phyloP scores from a whole-genome alignment of 345 rosid genomes.

The Euphorbia tirucalli region DNA sequence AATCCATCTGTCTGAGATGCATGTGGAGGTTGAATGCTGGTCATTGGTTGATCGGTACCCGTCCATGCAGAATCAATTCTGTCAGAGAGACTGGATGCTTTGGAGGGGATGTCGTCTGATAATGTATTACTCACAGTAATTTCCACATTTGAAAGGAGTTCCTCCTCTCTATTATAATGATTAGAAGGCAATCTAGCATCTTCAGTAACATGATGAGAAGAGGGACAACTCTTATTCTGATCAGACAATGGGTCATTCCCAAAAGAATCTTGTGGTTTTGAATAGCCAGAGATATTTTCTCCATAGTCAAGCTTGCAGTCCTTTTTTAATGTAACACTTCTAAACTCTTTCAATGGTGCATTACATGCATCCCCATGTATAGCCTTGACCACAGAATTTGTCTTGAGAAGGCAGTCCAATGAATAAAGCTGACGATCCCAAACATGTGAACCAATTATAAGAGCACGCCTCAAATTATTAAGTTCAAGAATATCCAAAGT shows the following conservation, averaged over 20 bases:
- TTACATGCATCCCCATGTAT: slow-evolving; percentile 32
- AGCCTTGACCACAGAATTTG: slow-evolving; percentile 37
- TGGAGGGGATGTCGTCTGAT: slow-evolving; percentile 32
- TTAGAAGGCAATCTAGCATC: slow-evolving; percentile 24
- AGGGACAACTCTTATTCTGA: slow-evolving; percentile 25
- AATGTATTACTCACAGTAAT: slow-evolving; percentile 23
- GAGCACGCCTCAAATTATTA: slow-evolving; percentile 61
- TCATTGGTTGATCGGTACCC: slow-evolving; percentile 54
- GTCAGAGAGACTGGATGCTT: slow-evolving; percentile 68
- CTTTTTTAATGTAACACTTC: slow-evolving; percentile 24
- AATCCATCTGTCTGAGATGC: slow-evolving; percentile 37
- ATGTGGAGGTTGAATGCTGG: slow-evolving; percentile 33
- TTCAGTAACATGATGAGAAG: slow-evolving; percentile 27
- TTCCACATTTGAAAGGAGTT: slow-evolving; percentile 43
- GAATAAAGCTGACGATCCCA: slow-evolving; percentile 79
- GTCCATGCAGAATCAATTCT: slow-evolving; percentile 99
- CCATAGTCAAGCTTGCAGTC: slow-evolving; percentile 28
- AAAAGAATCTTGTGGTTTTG: slow-evolving; percentile 30
- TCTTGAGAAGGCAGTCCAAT: slow-evolving; percentile 57
- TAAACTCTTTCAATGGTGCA: slow-evolving; percentile 31
- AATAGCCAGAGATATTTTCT: slow-evolving; percentile 25
- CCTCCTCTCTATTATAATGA: slow-evolving; percentile 35
- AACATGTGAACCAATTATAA: slow-evolving; percentile 65
- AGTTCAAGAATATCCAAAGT: slow-evolving; percentile 76
- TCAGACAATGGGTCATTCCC: slow-evolving; percentile 26